Evolutionary conservation across 208 protist species (phyloP).

Genomic region (Acanthamoeba lenticulata): DNA sequence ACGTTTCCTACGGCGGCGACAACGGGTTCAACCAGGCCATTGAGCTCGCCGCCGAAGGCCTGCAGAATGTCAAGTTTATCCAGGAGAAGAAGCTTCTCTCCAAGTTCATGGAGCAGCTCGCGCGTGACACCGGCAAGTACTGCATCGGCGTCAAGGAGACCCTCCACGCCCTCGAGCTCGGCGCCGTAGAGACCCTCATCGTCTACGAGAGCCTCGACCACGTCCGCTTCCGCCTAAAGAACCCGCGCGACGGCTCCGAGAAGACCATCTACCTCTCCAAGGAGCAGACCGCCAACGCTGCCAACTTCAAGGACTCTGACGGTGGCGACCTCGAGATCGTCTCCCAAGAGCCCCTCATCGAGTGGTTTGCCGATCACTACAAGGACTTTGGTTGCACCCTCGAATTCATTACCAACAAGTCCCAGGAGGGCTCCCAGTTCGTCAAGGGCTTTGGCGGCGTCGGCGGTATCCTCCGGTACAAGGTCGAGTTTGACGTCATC

Average conservation of each 20-base stretch:
- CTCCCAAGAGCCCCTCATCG: slow-evolving; percentile 93
- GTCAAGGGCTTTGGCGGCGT: slow-evolving; percentile 98
- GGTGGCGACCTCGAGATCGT: slow-evolving; percentile 90
- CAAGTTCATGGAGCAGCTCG: slow-evolving; percentile 98
- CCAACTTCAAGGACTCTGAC: slow-evolving; percentile 78
- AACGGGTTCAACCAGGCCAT: slow-evolving; percentile 99
- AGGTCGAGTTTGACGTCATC: slow-evolving; percentile 21
- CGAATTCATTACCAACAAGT: slow-evolving; percentile 91
- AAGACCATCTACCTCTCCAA: slow-evolving; percentile 73
- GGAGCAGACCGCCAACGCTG: slow-evolving; percentile 73
- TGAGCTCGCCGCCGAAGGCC: slow-evolving; percentile 95
- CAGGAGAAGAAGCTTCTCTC: slow-evolving; percentile 99
- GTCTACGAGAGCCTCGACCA: slow-evolving; percentile 98
- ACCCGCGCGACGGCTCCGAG: slow-evolving; percentile 74
- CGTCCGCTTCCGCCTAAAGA: slow-evolving; percentile 92
- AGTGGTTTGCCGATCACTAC: slow-evolving; percentile 99
- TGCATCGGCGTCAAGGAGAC: slow-evolving; percentile 99
- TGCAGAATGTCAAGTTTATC: slow-evolving; percentile 98
- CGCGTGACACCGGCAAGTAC: slow-evolving; percentile 97
- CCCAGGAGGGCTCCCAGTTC: slow-evolving; percentile 98
- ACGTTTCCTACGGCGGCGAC: slow-evolving; percentile 99
- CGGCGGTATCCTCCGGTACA: slow-evolving; percentile 38
- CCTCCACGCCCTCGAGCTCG: slow-evolving; percentile 95
- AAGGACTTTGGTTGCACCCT: slow-evolving; percentile 94
- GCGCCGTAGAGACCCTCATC: slow-evolving; percentile 98